These are phyloP conservation scores for Blumeriella jaapii DNA, from an alignment of 2,329 filamentous ascomycete genomes.

Conservation along the genomic window DNA sequence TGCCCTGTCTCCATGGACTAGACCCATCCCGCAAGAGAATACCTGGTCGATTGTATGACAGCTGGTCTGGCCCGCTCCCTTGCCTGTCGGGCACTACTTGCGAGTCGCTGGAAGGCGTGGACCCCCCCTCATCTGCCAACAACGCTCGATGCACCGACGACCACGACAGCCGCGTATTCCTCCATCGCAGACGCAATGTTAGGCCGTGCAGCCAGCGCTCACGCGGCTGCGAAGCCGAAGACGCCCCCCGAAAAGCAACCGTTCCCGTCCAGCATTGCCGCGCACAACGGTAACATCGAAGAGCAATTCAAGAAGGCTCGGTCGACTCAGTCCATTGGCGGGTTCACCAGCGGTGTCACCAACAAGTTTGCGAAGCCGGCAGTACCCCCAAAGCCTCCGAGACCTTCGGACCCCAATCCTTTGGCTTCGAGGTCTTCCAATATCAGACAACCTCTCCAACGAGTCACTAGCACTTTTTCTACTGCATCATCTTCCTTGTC, in stretches of 20 bases:
- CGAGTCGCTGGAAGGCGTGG: constrained; percentile 22
- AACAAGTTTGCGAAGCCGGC: constrained; percentile 3
- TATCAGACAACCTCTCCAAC: constrained; percentile 10
- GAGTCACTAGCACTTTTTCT: constrained; percentile 27
- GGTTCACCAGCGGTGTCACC: constrained; percentile 25
- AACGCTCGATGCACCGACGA: constrained; percentile 15
- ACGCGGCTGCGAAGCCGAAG: constrained; percentile 17
- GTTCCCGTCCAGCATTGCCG: constrained; percentile 46
- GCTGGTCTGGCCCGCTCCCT: constrained; percentile 18
- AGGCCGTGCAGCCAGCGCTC: constrained; percentile 19
- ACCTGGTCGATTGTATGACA: constrained; percentile 25
- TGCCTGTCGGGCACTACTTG: constrained; percentile 19
- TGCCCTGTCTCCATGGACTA: constrained; percentile 11
- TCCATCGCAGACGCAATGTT: constrained; percentile 28
- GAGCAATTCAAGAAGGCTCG: constrained; percentile 38
- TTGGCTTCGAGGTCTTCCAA: constrained; percentile 19
- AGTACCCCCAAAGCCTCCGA: constrained; percentile 2
- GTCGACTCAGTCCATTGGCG: constrained; percentile 27
- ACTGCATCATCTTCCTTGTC: constrained; percentile 20
- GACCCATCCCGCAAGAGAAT: constrained; percentile 9
- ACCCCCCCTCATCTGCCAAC: constrained; percentile 8
- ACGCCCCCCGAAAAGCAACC: constrained; percentile 34
- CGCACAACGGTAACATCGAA: constrained; percentile 35
- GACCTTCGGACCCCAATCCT: constrained; percentile 9
- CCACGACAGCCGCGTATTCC: constrained; percentile 16